Conservation (phyloP, 306 rosid species). For the Prinsepia uniflora region DNA sequence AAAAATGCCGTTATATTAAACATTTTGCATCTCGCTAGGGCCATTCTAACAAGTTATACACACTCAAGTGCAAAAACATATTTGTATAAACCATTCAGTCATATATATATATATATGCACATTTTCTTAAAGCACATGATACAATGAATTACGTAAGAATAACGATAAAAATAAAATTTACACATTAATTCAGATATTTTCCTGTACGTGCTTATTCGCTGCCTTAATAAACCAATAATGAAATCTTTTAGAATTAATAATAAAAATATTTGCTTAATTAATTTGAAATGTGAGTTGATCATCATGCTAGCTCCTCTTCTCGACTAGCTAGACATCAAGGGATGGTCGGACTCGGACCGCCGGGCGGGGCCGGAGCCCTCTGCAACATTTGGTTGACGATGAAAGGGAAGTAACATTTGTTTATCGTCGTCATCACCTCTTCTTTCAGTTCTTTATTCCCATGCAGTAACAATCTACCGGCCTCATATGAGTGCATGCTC, state of each 20-base stretch:
- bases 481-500: background rate
- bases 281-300: too few species aligned
- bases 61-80: too few species aligned
- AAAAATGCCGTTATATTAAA: too few species aligned
- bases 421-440: too few species aligned
- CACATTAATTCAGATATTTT: background rate
- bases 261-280: background rate
- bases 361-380: background rate
- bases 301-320: too few species aligned
- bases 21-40: too few species aligned
- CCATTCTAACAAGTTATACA: too few species aligned
- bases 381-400: too few species aligned
- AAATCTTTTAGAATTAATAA: background rate
- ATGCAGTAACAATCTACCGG: background rate
- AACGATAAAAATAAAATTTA: background rate
- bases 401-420: too few species aligned
- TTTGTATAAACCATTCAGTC: background rate
- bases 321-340: background rate
- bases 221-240: background rate
- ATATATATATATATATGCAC: background rate
- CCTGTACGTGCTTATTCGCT: background rate
- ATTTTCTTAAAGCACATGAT: background rate
- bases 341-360: background rate
- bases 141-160: background rate
- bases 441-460: background rate